phyloP scores from a whole-genome alignment of 2,329 filamentous ascomycete species.

The Claviceps arundinis region DNA sequence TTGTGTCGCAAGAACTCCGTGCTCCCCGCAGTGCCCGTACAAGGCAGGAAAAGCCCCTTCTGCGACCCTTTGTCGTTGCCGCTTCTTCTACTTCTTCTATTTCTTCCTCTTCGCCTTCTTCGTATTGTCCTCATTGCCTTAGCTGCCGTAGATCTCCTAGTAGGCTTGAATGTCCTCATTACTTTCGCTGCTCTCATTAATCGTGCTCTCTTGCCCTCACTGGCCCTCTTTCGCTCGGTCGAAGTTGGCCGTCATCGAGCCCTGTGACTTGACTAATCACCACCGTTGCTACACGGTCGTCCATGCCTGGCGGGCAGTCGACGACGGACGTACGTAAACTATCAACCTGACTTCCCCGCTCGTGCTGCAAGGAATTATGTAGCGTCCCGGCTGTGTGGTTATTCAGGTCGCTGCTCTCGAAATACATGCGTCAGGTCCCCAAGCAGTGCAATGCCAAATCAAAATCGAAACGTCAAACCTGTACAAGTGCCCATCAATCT shows the following conservation, averaged over 20 bases:
- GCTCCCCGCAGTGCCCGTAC: neutral
- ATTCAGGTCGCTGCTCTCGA: neutral
- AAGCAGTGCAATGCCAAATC: neutral
- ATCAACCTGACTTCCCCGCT: slow-evolving; percentile 1
- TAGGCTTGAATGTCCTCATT: too few species aligned
- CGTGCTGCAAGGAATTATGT: slow-evolving; percentile 4
- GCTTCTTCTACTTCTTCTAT: neutral
- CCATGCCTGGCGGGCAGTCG: neutral
- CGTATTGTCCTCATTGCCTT: neutral
- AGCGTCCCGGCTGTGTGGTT: neutral
- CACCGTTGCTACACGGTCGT: neutral
- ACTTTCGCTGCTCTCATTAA: too few species aligned
- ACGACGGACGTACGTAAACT: slow-evolving; percentile 2
- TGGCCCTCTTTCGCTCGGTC: neutral
- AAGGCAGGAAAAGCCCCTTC: neutral
- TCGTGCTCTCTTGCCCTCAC: neutral
- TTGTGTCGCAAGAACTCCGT: neutral
- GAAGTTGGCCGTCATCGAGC: neutral
- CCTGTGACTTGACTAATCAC: neutral
- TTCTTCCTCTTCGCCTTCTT: neutral
- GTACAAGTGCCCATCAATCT: neutral
- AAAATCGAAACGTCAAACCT: neutral
- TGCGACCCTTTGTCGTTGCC: neutral
- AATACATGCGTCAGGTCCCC: neutral
- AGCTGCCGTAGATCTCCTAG: too few species aligned